Base-by-base conservation (phyloP, 2,329 filamentous ascomycete species). In the Delphinella strobiligena region DNA sequence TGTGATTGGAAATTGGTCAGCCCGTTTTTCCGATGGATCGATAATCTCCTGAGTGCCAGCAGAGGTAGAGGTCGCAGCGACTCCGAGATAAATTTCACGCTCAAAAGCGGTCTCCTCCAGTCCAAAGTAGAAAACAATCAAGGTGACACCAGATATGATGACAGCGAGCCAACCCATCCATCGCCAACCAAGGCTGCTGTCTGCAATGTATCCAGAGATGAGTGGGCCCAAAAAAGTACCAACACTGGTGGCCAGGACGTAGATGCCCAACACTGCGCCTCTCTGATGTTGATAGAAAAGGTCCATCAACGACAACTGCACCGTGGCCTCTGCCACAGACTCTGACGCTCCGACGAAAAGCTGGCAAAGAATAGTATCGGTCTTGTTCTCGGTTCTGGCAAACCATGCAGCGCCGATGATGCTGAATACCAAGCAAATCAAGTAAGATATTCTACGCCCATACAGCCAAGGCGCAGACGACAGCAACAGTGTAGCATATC, bases 231-330 rank as follows among this genome's bases (percentile, higher is more conserved):
- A 51, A 47, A 72, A 75, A 3, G 71, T 75, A 16, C 72, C 72
- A 19, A 74, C 61, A 46, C 67, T 70, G 1, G 70, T 74, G 2
- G 71, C 66, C 27, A 74, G 56, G 18, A 73, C 69, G 47, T 75
- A 75, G 18, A 74, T 50, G 41, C 71, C 71, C 4, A 75, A 58
- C 1, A 71, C 68, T 1, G 63, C 62, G 31, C 72, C 72, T 32
- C 70, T 64, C 43, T 72, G 69, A 47, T 75, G 72, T 54, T 74
- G 68, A 45, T 70, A 75, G 59, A 72, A 75, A 19, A 75, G 61
- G 47, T 75, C 72, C 5, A 71, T 68, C 19, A 75, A 57, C 2
- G 69, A 73, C n/a, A 74, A 54, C 49, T 75, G 72, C 5, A 71
- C 71, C 19, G 69, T 64, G 0, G 72, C 71, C 52, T 75, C 72